Base-by-base conservation (phyloP, 495 filamentous ascomycete genomes). In the Podospora comata region DNA sequence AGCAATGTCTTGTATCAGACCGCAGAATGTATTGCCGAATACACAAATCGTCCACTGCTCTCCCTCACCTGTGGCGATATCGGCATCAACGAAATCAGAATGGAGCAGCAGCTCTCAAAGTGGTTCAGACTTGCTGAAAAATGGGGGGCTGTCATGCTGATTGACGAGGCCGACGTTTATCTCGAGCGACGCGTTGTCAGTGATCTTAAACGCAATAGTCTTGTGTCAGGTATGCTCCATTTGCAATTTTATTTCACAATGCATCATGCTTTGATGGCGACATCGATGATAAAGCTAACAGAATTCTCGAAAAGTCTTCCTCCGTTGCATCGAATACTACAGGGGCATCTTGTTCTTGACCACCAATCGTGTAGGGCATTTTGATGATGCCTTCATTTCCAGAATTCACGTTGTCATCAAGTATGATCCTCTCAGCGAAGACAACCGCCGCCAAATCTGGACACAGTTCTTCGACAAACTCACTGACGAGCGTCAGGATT, bases 291-390 rank as follows among this genome's bases (percentile, higher is more conserved):
- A 20, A 20, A 20, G 20, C 20, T 20, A 20, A 20, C 20, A 20
- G 20, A 20, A 20, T 20, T 20, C 20, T 20, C 20, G 20, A 1
- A 20, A 20, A 75, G 71, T 63, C 15, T 89, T 89, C 70, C 76
- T 89, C 0, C 79, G 87, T 1, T 76, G 79, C 0, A 75, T 89
- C 0, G 87, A 89, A 62, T 88, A 86, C 70, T 90, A 88, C 67
- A 65, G 77, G 0, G 86, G 86, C 4, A 85, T 88, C 23, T 76
- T 88, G 0, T 86, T 88, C 70, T 73, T 88, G 2, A 87, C 86
- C 0, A 86, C 84, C 0, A 89, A 88, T 70, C 77, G 85, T 3
- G 78, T 87, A 3, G 80, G 76, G 2, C 79, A 73, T 0, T 83
- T 89, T 65, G 85, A 88, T 65, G 80, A 85, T 53, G 86, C 86